These are phyloP conservation scores for Colletotrichum sp. DNA, from an alignment of 2,329 filamentous ascomycete species.

Conservation along the genomic window DNA sequence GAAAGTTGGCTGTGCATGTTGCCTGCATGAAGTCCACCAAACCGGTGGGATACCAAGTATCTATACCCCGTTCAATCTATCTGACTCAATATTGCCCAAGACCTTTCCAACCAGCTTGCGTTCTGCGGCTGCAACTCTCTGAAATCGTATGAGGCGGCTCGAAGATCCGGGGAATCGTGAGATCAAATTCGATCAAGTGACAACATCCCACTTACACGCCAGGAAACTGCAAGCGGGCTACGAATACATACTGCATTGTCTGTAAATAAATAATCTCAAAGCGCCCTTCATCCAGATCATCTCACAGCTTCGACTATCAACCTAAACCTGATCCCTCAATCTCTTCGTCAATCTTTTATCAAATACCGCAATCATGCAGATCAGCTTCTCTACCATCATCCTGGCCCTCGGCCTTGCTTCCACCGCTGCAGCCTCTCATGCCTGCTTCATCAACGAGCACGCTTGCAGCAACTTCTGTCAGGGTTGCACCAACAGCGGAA, in stretches of 20 bases:
- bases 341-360: background rate
- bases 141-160: background rate
- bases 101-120: background rate
- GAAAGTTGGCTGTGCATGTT: background rate
- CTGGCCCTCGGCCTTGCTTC: background rate
- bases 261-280: background rate
- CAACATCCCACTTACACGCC: background rate
- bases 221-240: background rate
- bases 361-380: background rate
- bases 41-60: background rate
- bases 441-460: background rate
- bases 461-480: background rate
- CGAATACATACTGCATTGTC: background rate
- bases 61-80: background rate
- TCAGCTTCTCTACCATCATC: background rate
- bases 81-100: background rate
- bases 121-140: background rate
- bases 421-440: background rate
- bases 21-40: background rate
- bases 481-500: background rate
- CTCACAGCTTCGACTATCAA: background rate
- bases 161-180: background rate
- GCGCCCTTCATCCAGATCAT: background rate
- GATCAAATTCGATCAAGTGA: background rate
- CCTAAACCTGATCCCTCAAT: fast-evolving